Conservation (phyloP, 495 filamentous ascomycete species). For the Jackrogersella minutella region DNA sequence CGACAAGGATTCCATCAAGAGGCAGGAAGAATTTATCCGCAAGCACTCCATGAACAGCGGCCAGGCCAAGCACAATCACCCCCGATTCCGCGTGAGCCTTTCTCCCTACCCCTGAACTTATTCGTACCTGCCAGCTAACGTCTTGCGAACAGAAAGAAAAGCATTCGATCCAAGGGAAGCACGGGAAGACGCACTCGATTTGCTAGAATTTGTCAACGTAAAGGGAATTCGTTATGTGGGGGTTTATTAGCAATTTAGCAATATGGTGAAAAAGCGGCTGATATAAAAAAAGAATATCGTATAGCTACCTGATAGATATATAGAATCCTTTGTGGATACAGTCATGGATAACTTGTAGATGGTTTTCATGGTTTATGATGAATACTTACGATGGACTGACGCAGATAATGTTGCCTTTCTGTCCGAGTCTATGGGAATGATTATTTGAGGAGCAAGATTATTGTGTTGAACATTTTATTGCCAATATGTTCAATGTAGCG, state of each 20-base stretch:
- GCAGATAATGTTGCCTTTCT: not conserved
- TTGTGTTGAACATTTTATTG: no score
- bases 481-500: no score
- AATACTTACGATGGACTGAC: not conserved
- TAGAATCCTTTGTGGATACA: constrained; percentile 10
- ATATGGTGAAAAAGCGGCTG: not conserved
- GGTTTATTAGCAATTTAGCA: not conserved
- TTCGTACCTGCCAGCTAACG: constrained; percentile 5
- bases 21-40: constrained; percentile 70
- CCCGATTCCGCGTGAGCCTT: constrained; percentile 62
- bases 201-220: constrained; percentile 60
- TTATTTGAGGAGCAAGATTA: not conserved
- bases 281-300: not conserved
- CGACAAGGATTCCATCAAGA: constrained; percentile 71
- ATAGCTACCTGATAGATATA: not conserved
- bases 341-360: not conserved
- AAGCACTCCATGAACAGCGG: constrained; percentile 63
- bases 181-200: constrained; percentile 84
- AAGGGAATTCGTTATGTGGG: not conserved
- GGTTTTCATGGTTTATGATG: not conserved
- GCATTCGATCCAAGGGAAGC: constrained; percentile 87
- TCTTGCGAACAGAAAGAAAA: constrained; percentile 64
- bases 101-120: not conserved
- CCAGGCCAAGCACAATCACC: constrained; percentile 67
- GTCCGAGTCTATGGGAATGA: not conserved